phyloP scores from a whole-genome alignment of 2,329 filamentous ascomycete genomes.

The Niveomyces coronatus region DNA sequence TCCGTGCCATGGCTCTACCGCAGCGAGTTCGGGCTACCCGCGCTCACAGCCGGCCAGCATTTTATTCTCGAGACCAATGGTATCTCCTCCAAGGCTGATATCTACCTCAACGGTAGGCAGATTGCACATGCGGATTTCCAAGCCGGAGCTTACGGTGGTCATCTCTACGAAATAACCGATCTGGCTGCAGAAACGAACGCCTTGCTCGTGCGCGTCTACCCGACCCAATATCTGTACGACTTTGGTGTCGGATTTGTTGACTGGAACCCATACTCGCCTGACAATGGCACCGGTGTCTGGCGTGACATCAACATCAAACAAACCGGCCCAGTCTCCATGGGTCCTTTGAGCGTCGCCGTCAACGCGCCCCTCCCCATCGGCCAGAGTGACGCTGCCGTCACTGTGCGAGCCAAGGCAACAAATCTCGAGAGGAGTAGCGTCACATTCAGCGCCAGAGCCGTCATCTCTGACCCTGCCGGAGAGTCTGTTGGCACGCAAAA shows the following conservation, averaged over 20 bases:
- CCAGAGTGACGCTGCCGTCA: slow-evolving; percentile 21
- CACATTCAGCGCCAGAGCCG: slow-evolving; percentile 24
- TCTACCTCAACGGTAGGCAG: slow-evolving; percentile 46
- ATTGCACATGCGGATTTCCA: slow-evolving; percentile 39
- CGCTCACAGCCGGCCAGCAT: slow-evolving; percentile 24
- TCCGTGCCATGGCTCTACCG: slow-evolving; percentile 49
- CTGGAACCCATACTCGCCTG: slow-evolving; percentile 51
- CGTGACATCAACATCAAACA: slow-evolving; percentile 44
- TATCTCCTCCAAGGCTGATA: slow-evolving; percentile 49
- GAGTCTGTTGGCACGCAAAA: slow-evolving; percentile 18
- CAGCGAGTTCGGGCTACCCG: slow-evolving; percentile 35
- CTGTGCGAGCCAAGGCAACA: slow-evolving; percentile 26
- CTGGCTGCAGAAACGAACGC: slow-evolving; percentile 34
- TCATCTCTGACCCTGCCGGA: slow-evolving; percentile 24
- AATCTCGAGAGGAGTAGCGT: slow-evolving; percentile 31
- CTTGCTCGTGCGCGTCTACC: slow-evolving; percentile 42
- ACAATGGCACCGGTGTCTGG: slow-evolving; percentile 56
- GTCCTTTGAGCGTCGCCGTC: slow-evolving; percentile 33
- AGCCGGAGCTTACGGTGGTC: slow-evolving; percentile 46
- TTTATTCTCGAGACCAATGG: slow-evolving; percentile 47
- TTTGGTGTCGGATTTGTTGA: slow-evolving; percentile 51
- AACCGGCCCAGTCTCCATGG: slow-evolving; percentile 40
- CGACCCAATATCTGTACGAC: slow-evolving; percentile 49
- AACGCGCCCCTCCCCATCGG: slow-evolving; percentile 22
- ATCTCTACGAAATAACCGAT: slow-evolving; percentile 43